Evolutionary conservation across 2,329 filamentous ascomycete genomes (phyloP), one percentile per base, ranked within the genome.

Genomic region (Aspergillus bombycis): DNA sequence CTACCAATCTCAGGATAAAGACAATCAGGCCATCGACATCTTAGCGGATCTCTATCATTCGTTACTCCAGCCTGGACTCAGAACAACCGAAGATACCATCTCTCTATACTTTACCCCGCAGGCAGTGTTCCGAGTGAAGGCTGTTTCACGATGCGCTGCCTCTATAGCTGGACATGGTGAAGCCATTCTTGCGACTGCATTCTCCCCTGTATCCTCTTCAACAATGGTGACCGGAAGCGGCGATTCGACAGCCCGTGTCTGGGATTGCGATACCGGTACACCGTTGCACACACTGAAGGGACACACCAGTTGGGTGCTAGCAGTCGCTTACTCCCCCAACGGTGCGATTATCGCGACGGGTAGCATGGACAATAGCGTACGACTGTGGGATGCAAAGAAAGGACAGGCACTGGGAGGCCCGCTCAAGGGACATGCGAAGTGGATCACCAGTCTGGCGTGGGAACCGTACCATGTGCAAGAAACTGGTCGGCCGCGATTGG

Each of bases 181-280:
- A 77, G 89, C 94, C 3, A 98, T 98, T 70, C 83, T 98, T 26
- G 87, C 91, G 34, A 90, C 91, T 2, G 89, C 94, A 45, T 98
- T 97, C 78, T 95, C 91, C 0, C 94, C 94, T 0, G 85, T 86
- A 43, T 88, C 86, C 8, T 94, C 91, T 30, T 88, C 88, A 12
- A 85, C 89, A 63, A 85, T 97, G 77, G 94, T 93, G 0, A 97
- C 92, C 1, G 95, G 94, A 0, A 93, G 91, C 65, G 95, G 95
- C 54, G 95, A 99, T 74, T 91, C 91, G 70, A 97, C 94, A 1
- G 94, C 94, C 0, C 84, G 94, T 62, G 90, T 98, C 80, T 97
- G 93, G 93, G 94, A 99, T 73, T 94, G 93, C 56, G 92, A 97
- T 72, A 97, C 93, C 0, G 94, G 94, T 55, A 97, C 93, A 12